Percentiles rank a stretch among this genome's conserved stretches.
Conservation (phyloP, 768 basidiomycete genomes). For the Lanmaoa pseudosensibilis region DNA sequence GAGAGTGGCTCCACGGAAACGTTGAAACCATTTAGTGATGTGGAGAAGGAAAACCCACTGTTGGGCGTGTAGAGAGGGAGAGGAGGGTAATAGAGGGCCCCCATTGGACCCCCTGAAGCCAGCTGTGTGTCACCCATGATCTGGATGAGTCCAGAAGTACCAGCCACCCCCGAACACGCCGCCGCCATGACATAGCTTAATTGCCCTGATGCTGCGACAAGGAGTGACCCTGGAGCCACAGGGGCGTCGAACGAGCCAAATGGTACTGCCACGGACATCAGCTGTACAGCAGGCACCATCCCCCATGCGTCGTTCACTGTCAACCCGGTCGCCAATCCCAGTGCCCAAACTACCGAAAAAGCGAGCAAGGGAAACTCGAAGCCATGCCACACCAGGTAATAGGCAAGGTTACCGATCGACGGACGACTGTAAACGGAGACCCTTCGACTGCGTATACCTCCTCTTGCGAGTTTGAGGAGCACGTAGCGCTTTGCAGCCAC, state of each 20-base stretch:
- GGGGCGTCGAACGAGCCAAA: background rate
- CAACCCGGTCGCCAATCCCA: constrained; percentile 1
- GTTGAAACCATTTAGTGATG: background rate
- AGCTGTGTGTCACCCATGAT: background rate
- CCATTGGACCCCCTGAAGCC: background rate
- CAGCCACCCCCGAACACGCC: background rate
- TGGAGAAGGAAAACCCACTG: background rate
- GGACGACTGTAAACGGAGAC: constrained; percentile 3
- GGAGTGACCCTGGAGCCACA: background rate
- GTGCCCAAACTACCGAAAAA: background rate
- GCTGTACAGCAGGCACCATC: background rate
- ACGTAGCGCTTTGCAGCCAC: constrained; percentile 3
- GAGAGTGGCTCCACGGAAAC: constrained; percentile 1
- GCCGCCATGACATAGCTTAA: background rate
- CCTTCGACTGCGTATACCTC: background rate
- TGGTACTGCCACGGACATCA: background rate
- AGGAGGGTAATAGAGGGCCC: background rate
- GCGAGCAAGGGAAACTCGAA: constrained; percentile 3
- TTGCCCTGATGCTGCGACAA: no score
- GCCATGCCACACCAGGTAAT: background rate
- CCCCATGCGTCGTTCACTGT: background rate
- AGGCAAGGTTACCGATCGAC: background rate
- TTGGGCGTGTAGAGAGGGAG: background rate
- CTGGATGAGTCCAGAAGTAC: background rate
- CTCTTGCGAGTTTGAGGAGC: background rate